phyloP scores from a whole-genome alignment of 2,329 filamentous ascomycete genomes.

The Xylariaceae sp. region DNA sequence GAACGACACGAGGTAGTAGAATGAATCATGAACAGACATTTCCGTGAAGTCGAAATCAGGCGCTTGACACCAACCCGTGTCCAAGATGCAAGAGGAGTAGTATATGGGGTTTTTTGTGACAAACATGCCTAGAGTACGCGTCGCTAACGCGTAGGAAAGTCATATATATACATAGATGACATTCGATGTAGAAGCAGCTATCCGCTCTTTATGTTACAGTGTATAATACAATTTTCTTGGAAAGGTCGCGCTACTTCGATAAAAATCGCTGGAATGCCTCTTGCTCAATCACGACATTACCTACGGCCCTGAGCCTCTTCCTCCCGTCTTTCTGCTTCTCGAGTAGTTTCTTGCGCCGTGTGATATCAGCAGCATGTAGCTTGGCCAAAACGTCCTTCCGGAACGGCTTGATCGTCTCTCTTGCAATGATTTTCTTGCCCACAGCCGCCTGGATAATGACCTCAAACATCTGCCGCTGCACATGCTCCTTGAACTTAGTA shows the following conservation, averaged over 20 bases:
- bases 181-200: too few species aligned
- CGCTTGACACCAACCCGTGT: too few species aligned
- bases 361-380: slow-evolving; percentile 85
- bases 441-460: slow-evolving; percentile 89
- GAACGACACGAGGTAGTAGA: too few species aligned
- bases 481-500: slow-evolving; percentile 92
- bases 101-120: too few species aligned
- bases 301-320: slow-evolving; percentile 78
- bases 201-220: too few species aligned
- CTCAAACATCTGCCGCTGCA: slow-evolving; percentile 96
- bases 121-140: too few species aligned
- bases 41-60: too few species aligned
- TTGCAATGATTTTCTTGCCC: slow-evolving; percentile 76
- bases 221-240: too few species aligned
- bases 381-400: slow-evolving; percentile 93
- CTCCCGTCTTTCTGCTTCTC: slow-evolving; percentile 96
- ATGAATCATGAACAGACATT: too few species aligned
- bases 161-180: too few species aligned
- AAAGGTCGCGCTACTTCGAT: slow-evolving; percentile 73
- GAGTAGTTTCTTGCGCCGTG: slow-evolving; percentile 75
- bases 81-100: too few species aligned
- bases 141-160: too few species aligned
- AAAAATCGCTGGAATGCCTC: slow-evolving; percentile 93
- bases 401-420: slow-evolving; percentile 95
- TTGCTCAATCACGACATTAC: slow-evolving; percentile 95